Evolutionary conservation across 2,329 filamentous ascomycete species (phyloP), one percentile per base, ranked within the genome.

Genomic region (Colletotrichum tofieldiae): DNA sequence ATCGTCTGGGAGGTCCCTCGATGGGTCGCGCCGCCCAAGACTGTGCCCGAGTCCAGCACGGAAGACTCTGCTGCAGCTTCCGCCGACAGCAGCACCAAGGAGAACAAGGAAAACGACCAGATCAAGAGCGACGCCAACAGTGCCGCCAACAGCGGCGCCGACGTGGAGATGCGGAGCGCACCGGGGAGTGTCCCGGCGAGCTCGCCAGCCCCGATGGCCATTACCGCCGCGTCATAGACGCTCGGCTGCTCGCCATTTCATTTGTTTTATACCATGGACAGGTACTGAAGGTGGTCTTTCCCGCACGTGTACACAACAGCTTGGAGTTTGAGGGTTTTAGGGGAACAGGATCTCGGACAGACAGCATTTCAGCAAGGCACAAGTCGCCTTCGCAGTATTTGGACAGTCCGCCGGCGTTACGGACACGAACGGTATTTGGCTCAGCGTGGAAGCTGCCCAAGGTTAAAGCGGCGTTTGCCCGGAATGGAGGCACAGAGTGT

Each of bases 1-100:
- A 89, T 94, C 20, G 80, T 89, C 41, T 98, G 95, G 95, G 90
- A 93, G 75, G 88, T 98, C 58, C 89, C 92, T 26, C 92, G 94
- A 67, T 98, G 96, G 95, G 92, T 91, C 64, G 93, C 94, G 43
- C 93, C 93, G 41, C 84, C 87, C n/a, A 90, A 89, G 80, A 82
- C 86, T 35, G 80, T 81, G 32, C 83, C 83, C 7, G 84, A 88
- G 61, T 84, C 86, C 3, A 78, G 81, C 32, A 80, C 84, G 0
- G 86, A 87, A 59, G 86, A 85, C 16, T 86, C 86, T 20, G 80
- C 83, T 12, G 81, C 82, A 2, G 82, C 82, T 2, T 88, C 87
- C 5, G 84, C 83, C 55, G 85, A 86, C 72, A 82, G 86, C 77
- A 91, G 88, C 82, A 88, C 86, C 77, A 91, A 93, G 80, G 89